phyloP scores from a whole-genome alignment of 768 basidiomycete genomes.

The Amanita molliuscula region DNA sequence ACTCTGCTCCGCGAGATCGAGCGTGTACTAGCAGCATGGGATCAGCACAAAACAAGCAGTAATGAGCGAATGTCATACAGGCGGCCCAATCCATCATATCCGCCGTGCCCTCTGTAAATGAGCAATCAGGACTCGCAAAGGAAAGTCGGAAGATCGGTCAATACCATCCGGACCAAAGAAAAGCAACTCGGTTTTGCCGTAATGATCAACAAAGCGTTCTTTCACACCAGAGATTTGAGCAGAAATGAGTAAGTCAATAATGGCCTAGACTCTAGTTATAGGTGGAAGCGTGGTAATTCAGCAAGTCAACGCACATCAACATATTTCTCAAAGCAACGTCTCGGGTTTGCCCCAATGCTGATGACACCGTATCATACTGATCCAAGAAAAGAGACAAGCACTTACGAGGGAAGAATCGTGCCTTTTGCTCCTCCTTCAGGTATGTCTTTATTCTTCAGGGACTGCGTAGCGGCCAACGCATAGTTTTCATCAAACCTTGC shows the following conservation, averaged over 20 bases:
- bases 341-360: slow-evolving; percentile 74
- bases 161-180: slow-evolving; percentile 92
- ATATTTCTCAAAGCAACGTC: slow-evolving; percentile 93
- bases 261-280: slow-evolving; percentile 34
- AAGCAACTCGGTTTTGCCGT: slow-evolving; percentile 82
- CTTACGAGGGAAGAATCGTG: slow-evolving; percentile 85
- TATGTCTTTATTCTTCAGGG: slow-evolving; percentile 96
- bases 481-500: slow-evolving; percentile 92
- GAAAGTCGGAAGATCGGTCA: slow-evolving; percentile 9
- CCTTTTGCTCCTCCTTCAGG: slow-evolving; percentile 97
- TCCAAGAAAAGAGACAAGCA: slow-evolving; percentile 6
- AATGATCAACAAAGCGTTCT: slow-evolving; percentile 81
- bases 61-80: slow-evolving; percentile 30
- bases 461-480: slow-evolving; percentile 87
- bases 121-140: background rate
- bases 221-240: slow-evolving; percentile 97
- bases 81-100: slow-evolving; percentile 99
- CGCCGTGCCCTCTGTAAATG: slow-evolving; percentile 73
- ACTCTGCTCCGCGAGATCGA: slow-evolving; percentile 80
- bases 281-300: background rate
- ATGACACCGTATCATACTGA: background rate
- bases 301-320: slow-evolving; percentile 59
- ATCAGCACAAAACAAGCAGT: background rate
- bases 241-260: slow-evolving; percentile 90
- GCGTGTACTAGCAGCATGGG: slow-evolving; percentile 58